A percentile compares a stretch with the other conserved stretches of the same genome.
phyloP scores from a whole-genome alignment of 1,284 basidiomycete genomes.

The Inonotus obliquus region DNA sequence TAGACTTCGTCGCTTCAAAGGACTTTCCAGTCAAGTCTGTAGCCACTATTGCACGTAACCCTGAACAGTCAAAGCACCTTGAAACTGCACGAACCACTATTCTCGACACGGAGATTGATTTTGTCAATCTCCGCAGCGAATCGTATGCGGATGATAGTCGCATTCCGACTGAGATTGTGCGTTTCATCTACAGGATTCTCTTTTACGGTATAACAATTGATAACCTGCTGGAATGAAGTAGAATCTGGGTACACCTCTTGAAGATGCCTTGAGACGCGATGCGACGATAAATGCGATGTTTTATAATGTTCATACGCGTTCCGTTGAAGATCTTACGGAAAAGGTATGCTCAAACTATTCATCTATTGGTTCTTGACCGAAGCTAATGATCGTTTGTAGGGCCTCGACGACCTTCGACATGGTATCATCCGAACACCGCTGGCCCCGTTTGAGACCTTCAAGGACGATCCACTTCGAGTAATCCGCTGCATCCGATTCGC shows the following conservation, averaged over 20 bases:
- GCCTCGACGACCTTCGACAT: conserved; percentile 75
- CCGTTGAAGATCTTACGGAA: conserved; percentile 86
- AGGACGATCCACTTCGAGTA: conserved; percentile 92
- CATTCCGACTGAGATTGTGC: conserved; percentile 84
- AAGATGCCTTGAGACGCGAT: conserved; percentile 91
- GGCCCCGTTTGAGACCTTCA: conserved; percentile 83
- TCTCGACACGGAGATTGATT: conserved; percentile 84
- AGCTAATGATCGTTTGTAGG: conserved; percentile 40
- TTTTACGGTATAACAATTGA: neutral
- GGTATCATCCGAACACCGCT: conserved; percentile 89
- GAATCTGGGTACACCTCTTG: conserved; percentile 88
- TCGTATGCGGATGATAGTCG: conserved; percentile 85
- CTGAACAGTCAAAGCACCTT: conserved; percentile 96
- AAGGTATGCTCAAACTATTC: conserved; percentile 43
- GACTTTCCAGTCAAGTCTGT: conserved; percentile 57
- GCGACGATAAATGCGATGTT: conserved; percentile 96
- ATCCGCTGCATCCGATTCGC: conserved; percentile 91
- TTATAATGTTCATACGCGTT: conserved; percentile 90
- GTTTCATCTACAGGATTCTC: conserved; percentile 24
- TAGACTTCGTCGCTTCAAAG: conserved; percentile 58
- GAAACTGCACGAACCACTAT: conserved; percentile 93
- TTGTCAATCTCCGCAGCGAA: conserved; percentile 93
- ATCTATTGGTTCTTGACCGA: neutral
- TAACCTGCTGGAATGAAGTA: conserved; percentile 30
- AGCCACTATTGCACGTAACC: conserved; percentile 88